These are phyloP conservation scores for Panellus pusillus DNA, from an alignment of 768 basidiomycete species.

Conservation along the genomic window DNA sequence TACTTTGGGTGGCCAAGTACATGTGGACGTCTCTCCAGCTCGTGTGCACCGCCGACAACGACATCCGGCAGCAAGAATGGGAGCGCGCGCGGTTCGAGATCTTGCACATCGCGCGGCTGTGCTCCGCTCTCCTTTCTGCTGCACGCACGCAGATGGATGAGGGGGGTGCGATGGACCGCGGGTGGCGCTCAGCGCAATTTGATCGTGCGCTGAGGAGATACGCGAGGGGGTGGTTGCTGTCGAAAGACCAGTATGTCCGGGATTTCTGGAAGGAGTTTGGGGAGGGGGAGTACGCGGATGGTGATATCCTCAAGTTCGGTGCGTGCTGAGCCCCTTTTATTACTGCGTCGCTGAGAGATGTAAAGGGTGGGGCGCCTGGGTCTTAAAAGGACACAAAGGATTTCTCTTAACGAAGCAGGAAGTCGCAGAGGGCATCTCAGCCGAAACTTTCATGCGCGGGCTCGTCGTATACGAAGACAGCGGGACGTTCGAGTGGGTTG, in stretches of 20 bases:
- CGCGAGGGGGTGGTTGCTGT: constrained; percentile 43
- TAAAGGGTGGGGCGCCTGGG: constrained; percentile 18
- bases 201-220: constrained; percentile 45
- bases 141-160: constrained; percentile 32
- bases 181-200: constrained; percentile 42
- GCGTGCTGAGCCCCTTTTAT: constrained; percentile 10
- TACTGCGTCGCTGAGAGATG: not conserved
- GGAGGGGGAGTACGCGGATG: constrained; percentile 38
- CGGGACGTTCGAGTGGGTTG: constrained; percentile 3
- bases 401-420: constrained; percentile 14
- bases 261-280: constrained; percentile 42
- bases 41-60: constrained; percentile 33
- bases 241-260: constrained; percentile 36
- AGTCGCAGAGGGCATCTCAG: constrained; percentile 15
- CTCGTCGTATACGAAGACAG: not conserved
- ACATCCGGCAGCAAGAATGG: constrained; percentile 39
- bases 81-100: constrained; percentile 42
- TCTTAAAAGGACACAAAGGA: constrained; percentile 16
- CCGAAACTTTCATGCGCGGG: constrained; percentile 14
- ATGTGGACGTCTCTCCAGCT: constrained; percentile 43
- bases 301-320: constrained; percentile 41
- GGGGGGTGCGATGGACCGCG: constrained; percentile 30
- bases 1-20: constrained; percentile 47
- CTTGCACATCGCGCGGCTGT: constrained; percentile 42
- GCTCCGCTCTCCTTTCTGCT: constrained; percentile 32